phyloP scores from a whole-genome alignment of 2,329 filamentous ascomycete species.

The Pseudogymnoascus sp. region DNA sequence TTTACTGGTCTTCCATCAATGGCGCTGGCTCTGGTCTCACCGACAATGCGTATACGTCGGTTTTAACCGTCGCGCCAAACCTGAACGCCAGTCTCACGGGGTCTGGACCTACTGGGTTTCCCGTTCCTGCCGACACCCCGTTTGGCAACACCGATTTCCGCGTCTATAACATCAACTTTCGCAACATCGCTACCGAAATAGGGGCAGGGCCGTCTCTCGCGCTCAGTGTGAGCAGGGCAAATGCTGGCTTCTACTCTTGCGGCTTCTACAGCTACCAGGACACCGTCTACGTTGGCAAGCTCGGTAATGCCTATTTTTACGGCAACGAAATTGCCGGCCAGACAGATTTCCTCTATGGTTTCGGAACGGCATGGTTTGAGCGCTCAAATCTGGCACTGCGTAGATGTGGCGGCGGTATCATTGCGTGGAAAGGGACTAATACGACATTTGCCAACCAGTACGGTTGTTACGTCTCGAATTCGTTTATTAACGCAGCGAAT shows the following conservation, averaged over 20 bases:
- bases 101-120: conserved; percentile 52
- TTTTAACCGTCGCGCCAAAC: conserved; percentile 55
- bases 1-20: conserved; percentile 52
- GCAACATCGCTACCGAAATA: conserved; percentile 35
- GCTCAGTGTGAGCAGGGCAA: conserved; percentile 53
- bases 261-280: conserved; percentile 63
- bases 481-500: conserved; percentile 49
- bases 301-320: conserved; percentile 59
- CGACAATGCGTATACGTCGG: conserved; percentile 57
- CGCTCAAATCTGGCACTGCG: conserved; percentile 47
- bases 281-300: conserved; percentile 60
- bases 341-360: conserved; percentile 63
- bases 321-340: conserved; percentile 53
- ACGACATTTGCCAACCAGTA: conserved; percentile 61
- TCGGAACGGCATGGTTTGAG: conserved; percentile 57
- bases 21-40: conserved; percentile 29
- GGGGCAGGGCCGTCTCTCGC: conserved; percentile 52
- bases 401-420: conserved; percentile 58
- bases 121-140: conserved; percentile 52
- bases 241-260: conserved; percentile 59
- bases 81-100: conserved; percentile 56
- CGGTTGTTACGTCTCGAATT: conserved; percentile 56
- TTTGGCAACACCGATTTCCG: conserved; percentile 58
- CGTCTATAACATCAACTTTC: conserved; percentile 60
- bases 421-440: conserved; percentile 62